These are phyloP conservation scores for Ogataea ganodermae DNA, from an alignment of 805 yeast genomes.

Conservation along the genomic window DNA sequence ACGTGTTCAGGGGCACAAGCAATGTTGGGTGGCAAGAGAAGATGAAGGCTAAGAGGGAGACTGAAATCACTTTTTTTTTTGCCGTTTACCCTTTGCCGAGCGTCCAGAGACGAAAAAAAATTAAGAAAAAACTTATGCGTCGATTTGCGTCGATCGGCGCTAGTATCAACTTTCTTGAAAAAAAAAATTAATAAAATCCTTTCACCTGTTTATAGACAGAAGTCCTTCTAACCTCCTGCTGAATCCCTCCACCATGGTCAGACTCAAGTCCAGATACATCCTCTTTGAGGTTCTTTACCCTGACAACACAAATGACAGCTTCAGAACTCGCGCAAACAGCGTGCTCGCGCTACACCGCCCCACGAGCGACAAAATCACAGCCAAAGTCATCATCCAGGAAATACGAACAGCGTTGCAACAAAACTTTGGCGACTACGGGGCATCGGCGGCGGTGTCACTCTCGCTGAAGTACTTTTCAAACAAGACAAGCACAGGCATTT, in stretches of 20 bases:
- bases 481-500: conserved; percentile 79
- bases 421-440: conserved; percentile 78
- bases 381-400: conserved; percentile 51
- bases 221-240: background rate
- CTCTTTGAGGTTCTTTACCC: conserved; percentile 81
- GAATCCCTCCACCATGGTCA: conserved; percentile 60
- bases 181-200: no score
- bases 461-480: conserved; percentile 75
- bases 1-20: background rate
- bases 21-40: background rate
- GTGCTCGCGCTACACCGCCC: conserved; percentile 52
- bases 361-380: conserved; percentile 49
- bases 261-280: conserved; percentile 82
- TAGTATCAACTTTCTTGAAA: no score
- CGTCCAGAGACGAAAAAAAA: conserved; percentile 9
- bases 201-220: no score
- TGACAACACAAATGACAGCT: conserved; percentile 24
- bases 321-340: conserved; percentile 37
- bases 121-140: conserved; percentile 4
- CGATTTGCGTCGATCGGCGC: conserved; percentile 15
- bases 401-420: conserved; percentile 58
- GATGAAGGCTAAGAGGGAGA: background rate
- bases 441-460: conserved; percentile 56
- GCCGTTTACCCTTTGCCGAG: conserved; percentile 10
- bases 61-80: background rate